Evolutionary conservation across 139 green algal species (phyloP), one percentile per base, ranked within the genome.

Genomic region (Chlorella sp.): DNA sequence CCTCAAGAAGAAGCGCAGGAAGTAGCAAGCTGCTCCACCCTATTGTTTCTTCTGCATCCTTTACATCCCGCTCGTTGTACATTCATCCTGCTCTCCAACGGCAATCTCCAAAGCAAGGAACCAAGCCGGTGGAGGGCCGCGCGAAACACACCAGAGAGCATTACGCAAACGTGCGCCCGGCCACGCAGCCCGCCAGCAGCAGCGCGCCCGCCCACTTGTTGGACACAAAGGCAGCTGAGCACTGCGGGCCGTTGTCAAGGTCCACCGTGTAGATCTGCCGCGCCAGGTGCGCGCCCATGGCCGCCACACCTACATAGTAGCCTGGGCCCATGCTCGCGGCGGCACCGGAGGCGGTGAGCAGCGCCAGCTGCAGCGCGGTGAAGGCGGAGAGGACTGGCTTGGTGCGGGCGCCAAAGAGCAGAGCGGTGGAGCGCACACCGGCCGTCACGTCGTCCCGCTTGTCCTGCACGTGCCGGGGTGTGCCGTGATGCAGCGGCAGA

Each of bases 351-450:
- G 4, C 30, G 71, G 1, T 26, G 74, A 22, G 2, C 49, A 30
- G 2, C 32, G 27, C 6, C n/a, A 80, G 49, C 33, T 84, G 78
- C 31, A 55, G 36, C 0, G 74, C 76, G 5, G 78, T 76, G 75
- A 95, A 95, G 26, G 32, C 83, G 0, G 79, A 27, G 17, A 93
- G 72, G 70, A 76, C 83, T 1, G 34, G 34, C 68, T 89, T 91
- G 64, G 82, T 93, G 35, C 67, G n/a, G 2, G 82, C 70, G 26
- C 83, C 91, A 72, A 96, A 93, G 1, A 90, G 83, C 49, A 95
- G 77, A 20, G 95, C 95, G 1, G 94, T 98, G 2, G 94, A 98
- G 74, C 92, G 93, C 29, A 99, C 84, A 29, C 95, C 95, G 0
- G 85, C 88, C 0, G 69, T 63, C 31, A 76, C 75, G 67, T 99